phyloP scores from a whole-genome alignment of 805 yeast species.

The Komagataella pastoris region DNA sequence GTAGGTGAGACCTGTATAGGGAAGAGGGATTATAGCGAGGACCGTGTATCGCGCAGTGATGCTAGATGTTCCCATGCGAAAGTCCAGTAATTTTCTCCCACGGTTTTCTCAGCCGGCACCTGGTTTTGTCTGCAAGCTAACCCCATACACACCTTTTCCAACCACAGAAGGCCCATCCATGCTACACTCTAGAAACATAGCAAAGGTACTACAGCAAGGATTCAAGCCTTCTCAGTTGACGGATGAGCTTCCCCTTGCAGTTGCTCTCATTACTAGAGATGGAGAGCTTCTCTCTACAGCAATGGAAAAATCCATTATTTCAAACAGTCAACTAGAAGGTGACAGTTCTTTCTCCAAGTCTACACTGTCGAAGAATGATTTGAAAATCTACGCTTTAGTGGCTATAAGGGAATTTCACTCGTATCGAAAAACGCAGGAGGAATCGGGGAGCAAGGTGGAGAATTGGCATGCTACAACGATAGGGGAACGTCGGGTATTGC shows the following conservation, averaged over 20 bases:
- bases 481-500: constrained; percentile 2
- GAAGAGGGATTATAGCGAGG: not conserved
- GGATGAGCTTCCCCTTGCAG: constrained; percentile 11
- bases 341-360: not conserved
- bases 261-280: constrained; percentile 15
- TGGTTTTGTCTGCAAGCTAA: not conserved
- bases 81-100: not conserved
- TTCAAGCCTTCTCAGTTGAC: constrained; percentile 14
- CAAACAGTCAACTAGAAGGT: not conserved
- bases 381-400: not conserved
- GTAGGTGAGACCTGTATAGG: not conserved
- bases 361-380: not conserved
- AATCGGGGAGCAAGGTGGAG: not conserved
- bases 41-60: not conserved
- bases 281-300: constrained; percentile 13
- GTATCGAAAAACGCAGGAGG: not conserved
- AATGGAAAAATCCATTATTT: not conserved
- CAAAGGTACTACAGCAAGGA: constrained; percentile 13
- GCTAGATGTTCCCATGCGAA: not conserved
- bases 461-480: constrained; percentile 3
- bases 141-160: not conserved
- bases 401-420: not conserved
- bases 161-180: constrained; percentile 5
- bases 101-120: not conserved
- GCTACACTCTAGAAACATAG: constrained; percentile 16